Percentiles rank a stretch among this genome's conserved stretches.
Conservation (phyloP, 176 grass and related monocot species). For the Carex cristatella region DNA sequence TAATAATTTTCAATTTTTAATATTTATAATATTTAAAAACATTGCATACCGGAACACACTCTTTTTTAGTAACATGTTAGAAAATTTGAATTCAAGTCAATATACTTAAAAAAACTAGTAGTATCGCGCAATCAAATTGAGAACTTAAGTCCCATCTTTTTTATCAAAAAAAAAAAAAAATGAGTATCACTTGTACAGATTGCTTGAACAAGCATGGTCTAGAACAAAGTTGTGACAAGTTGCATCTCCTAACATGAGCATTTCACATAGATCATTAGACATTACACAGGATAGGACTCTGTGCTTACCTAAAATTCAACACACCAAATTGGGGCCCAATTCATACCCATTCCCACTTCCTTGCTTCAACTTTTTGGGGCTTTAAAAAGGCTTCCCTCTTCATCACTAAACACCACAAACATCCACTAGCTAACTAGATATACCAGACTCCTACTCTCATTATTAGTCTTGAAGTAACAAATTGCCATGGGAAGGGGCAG, state of each 20-base stretch:
- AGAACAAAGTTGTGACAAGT: background rate
- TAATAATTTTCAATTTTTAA: background rate
- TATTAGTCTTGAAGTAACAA: background rate
- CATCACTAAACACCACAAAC: conserved; percentile 1
- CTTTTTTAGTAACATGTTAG: background rate
- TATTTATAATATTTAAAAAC: background rate
- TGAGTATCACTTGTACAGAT: background rate
- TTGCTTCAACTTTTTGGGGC: conserved; percentile 12
- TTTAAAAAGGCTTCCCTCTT: background rate
- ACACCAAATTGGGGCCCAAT: background rate
- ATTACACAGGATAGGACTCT: background rate
- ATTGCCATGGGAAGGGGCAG: conserved; percentile 84
- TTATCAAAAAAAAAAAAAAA: too few relatives aligned
- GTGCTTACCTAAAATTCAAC: background rate
- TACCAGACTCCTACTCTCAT: background rate
- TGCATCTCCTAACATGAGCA: background rate
- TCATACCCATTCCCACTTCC: background rate
- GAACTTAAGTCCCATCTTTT: too few relatives aligned
- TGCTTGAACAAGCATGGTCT: background rate
- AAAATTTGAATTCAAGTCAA: background rate
- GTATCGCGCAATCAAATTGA: too few relatives aligned
- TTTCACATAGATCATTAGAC: background rate
- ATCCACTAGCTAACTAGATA: background rate
- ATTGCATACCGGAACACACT: background rate
- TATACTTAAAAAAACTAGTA: background rate